Conservation (phyloP, 1,284 basidiomycete species). For the Tilletia indica region DNA sequence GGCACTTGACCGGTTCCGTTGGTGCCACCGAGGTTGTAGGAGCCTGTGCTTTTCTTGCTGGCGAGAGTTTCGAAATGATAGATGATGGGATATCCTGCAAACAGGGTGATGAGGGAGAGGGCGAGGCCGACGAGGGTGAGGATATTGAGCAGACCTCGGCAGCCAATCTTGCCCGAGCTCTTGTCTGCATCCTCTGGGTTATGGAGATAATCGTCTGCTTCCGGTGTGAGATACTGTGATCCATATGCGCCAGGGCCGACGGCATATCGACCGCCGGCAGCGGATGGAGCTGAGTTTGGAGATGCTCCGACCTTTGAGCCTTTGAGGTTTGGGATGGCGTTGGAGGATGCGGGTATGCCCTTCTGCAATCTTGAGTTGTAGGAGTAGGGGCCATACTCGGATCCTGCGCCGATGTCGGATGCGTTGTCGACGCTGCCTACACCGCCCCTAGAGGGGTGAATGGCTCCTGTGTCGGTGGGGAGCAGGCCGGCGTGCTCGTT, state of each 20-base stretch:
- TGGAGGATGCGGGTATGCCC: slow-evolving; percentile 8
- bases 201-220: slow-evolving; percentile 33
- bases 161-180: slow-evolving; percentile 36
- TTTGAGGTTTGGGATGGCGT: slow-evolving; percentile 8
- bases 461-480: not conserved
- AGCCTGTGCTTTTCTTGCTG: slow-evolving; percentile 30
- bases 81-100: slow-evolving; percentile 53
- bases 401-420: slow-evolving; percentile 7
- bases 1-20: slow-evolving; percentile 31
- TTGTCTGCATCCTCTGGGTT: slow-evolving; percentile 35
- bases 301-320: not conserved
- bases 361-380: slow-evolving; percentile 11
- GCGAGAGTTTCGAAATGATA: slow-evolving; percentile 37
- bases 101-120: slow-evolving; percentile 43
- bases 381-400: slow-evolving; percentile 9
- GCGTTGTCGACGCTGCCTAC: not conserved
- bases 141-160: slow-evolving; percentile 45
- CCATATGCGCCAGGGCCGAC: slow-evolving; percentile 2
- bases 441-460: not conserved
- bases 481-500: slow-evolving; percentile 17
- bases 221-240: slow-evolving; percentile 12
- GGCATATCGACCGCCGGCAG: slow-evolving; percentile 11
- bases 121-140: slow-evolving; percentile 41
- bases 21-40: slow-evolving; percentile 53
- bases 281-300: not conserved